Evolutionary conservation across 2,329 filamentous ascomycete genomes (phyloP).

Genomic region (Zalaria obscura): DNA sequence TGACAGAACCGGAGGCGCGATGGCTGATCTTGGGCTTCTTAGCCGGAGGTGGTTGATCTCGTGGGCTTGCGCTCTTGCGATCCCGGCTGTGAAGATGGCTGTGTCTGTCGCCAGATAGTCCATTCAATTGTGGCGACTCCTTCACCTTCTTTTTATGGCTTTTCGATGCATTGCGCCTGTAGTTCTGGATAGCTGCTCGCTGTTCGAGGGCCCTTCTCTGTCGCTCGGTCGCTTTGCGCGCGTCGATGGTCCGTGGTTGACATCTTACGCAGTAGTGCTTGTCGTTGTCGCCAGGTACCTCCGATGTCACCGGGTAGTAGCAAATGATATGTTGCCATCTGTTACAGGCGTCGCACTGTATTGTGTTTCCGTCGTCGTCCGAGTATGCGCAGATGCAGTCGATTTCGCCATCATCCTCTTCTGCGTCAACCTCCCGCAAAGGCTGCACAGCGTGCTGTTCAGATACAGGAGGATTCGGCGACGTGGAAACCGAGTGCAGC

Average conservation of each 20-base stretch:
- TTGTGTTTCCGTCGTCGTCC: constrained; percentile 95
- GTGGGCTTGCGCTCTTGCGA: constrained; percentile 34
- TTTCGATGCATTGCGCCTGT: constrained; percentile 63
- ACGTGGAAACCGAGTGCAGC: not conserved
- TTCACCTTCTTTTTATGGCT: constrained; percentile 81
- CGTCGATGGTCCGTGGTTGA: constrained; percentile 61
- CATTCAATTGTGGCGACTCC: constrained; percentile 49
- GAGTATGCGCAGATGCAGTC: constrained; percentile 92
- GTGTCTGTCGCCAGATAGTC: constrained; percentile 44
- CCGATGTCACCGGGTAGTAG: constrained; percentile 69
- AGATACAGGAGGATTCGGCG: not conserved
- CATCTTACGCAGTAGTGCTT: constrained; percentile 85
- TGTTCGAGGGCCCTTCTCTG: constrained; percentile 16
- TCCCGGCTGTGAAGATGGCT: constrained; percentile 23
- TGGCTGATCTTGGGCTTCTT: constrained; percentile 79
- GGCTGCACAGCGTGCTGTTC: no score
- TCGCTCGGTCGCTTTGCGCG: constrained; percentile 29
- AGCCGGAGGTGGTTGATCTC: constrained; percentile 43
- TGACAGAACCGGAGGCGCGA: constrained; percentile 61
- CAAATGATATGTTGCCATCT: constrained; percentile 98
- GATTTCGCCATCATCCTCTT: constrained; percentile 82
- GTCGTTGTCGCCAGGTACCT: constrained; percentile 41
- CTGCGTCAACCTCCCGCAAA: constrained; percentile 11
- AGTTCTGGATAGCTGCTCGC: constrained; percentile 38
- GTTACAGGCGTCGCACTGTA: constrained; percentile 89